phyloP scores from a whole-genome alignment of 2,329 filamentous ascomycete species.

The Fusarium sp. region DNA sequence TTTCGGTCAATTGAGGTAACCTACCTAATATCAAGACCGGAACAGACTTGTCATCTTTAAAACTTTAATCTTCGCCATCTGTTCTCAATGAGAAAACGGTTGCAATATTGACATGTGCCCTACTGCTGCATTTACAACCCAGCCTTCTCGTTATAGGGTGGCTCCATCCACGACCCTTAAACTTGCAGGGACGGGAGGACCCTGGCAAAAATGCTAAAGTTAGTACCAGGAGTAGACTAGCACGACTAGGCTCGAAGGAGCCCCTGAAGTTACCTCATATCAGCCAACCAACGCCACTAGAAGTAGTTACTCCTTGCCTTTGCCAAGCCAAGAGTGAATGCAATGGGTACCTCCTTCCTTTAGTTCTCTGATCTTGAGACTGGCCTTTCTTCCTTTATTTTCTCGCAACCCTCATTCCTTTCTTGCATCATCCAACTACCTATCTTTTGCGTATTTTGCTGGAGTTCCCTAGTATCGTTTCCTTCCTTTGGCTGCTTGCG shows the following conservation, averaged over 20 bases:
- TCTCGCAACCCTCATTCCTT: slow-evolving; percentile 5
- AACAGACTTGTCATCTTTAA: too few relatives aligned
- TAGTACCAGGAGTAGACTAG: slow-evolving; percentile 14
- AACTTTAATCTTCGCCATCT: too few relatives aligned
- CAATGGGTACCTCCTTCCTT: slow-evolving; percentile 18
- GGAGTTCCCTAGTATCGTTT: neutral
- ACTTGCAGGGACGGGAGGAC: neutral
- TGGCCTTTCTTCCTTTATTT: slow-evolving; percentile 25
- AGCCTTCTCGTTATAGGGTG: neutral
- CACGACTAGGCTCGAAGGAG: slow-evolving; percentile 11
- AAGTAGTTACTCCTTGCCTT: slow-evolving; percentile 11
- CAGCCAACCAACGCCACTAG: slow-evolving; percentile 35
- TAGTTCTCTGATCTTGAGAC: slow-evolving; percentile 15
- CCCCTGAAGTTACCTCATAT: slow-evolving; percentile 16
- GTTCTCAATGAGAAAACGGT: too few relatives aligned
- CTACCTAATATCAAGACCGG: too few relatives aligned
- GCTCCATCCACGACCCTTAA: neutral
- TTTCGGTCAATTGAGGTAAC: too few relatives aligned
- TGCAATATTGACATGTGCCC: too few relatives aligned
- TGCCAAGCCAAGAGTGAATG: slow-evolving; percentile 21
- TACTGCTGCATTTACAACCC: too few relatives aligned
- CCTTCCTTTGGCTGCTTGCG: slow-evolving; percentile 1
- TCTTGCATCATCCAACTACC: slow-evolving; percentile 9
- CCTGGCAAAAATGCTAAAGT: slow-evolving; percentile 15
- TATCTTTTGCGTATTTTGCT: slow-evolving; percentile 1